Base-by-base conservation (phyloP, 768 basidiomycete species). In the Boletus sp. region DNA sequence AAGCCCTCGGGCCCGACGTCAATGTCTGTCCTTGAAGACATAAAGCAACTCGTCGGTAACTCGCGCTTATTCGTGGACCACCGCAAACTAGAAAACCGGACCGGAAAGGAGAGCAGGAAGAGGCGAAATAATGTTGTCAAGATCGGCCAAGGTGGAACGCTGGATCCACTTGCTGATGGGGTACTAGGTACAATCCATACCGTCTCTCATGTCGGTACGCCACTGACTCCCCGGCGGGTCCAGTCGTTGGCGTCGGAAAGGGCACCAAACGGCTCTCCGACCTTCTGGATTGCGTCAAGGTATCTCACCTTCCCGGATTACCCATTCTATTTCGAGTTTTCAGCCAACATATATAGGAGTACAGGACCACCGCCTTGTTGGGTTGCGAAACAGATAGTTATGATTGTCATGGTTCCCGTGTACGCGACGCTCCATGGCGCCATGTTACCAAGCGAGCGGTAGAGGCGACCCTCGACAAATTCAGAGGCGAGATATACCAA, bases 131-230 rank as follows among this genome's bases (percentile, higher is more conserved):
- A 82, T 21, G 64, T 71, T 2, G 75, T 94, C 50, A 95, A 96
- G 72, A 83, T 95, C 46, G 94, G 93, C 1, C 91, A 94, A 70
- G 93, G 93, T 29, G 94, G 97, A 5, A 99, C 97, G 4, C 76
- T 99, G 47, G 97, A 99, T 75, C 97, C 97, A 15, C 78, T 98
- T 34, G 97, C 97, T 6, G 93, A 97, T 70, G 96, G 96, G 41
- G 93, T 97, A 15, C 75, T 98, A 58, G 92, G 94, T 94, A 67
- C 61, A 78, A 61, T 54, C 5, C 9, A 13, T 45, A 17, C 47
- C 30, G 46, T 30, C 48, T 15, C 43, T 54, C 43, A 21, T 41
- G 17, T 45, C 46, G 25, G 43, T 15, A 25, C n/a, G 41, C 53
- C 41, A 39, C 25, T 45, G 52, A 57, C 60, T 15, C 30, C 58